Conservation (phyloP, 108 stramenopile genomes). For the Cyclotella distinguenda region DNA sequence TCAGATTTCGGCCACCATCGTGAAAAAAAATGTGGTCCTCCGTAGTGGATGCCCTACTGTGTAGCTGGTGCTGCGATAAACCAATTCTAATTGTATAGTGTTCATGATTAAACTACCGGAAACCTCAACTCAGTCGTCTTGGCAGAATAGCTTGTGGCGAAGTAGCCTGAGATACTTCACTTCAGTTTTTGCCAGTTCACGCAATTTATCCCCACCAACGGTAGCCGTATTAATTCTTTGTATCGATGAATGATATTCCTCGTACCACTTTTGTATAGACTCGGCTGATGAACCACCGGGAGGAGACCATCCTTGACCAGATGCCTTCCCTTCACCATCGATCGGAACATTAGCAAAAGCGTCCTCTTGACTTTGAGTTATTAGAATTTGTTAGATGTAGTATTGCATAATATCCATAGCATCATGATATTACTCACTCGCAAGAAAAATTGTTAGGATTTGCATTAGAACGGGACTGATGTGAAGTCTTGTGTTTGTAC, state of each 20-base stretch:
- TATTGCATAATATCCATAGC: not conserved
- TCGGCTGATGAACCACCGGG: conserved; percentile 14
- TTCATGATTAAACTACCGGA: too few species aligned
- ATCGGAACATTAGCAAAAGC: conserved; percentile 27
- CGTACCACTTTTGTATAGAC: conserved; percentile 15
- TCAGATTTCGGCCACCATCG: too few species aligned
- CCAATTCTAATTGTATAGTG: too few species aligned
- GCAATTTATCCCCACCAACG: conserved; percentile 14
- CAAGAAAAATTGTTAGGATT: not conserved
- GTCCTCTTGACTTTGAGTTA: conserved; percentile 11
- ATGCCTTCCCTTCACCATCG: conserved; percentile 5
- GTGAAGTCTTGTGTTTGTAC: not conserved
- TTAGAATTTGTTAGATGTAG: not conserved
- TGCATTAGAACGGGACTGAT: not conserved
- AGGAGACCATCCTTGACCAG: conserved; percentile 12
- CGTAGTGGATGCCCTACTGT: too few species aligned
- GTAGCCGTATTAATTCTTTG: conserved; percentile 8
- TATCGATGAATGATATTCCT: conserved; percentile 8
- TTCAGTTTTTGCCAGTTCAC: conserved; percentile 15
- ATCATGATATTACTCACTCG: not conserved
- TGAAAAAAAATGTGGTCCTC: too few species aligned
- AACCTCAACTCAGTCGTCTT: not conserved
- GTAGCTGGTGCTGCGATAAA: too few species aligned
- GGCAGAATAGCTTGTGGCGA: conserved; percentile 28
- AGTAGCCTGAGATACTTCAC: conserved; percentile 14